Base-by-base conservation (phyloP, 495 filamentous ascomycete species). In the Lophiotrema nucula region DNA sequence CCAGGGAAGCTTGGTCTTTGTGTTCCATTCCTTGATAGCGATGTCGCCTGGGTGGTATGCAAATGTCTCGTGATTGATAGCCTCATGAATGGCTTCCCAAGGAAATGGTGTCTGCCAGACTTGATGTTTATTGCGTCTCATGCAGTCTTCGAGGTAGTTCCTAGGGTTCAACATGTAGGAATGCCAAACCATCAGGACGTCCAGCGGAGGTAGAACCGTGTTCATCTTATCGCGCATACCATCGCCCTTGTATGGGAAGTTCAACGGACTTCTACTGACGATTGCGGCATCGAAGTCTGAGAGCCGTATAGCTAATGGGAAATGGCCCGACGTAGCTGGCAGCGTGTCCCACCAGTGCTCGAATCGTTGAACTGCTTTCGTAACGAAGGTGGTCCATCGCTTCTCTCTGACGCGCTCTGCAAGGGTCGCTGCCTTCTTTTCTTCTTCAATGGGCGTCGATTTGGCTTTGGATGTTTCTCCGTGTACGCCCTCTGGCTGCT, bases 111-210 rank as follows among this genome's bases (percentile, higher is more conserved):
- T 77, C 4, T 65, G 70, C 83, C 88, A 91, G 22, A 91, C 69
- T 2, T 71, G 64, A 55, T 79, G 74, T 33, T 84, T 72, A 0
- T 80, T 82, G 23, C 77, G 73, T 18, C 88, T 76, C 46, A 92
- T 72, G 60, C 85, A 86, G 67, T 95, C 90, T 62, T 95, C 90
- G 2, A 90, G 79, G 67, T 85, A 95, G 39, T 75, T 74, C 24
- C 87, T 76, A 1, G 90, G 90, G 59, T 92, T 95, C 2, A 96
- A 80, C 83, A 91, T 85, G 62, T 89, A 88, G 0, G 87, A 76
- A 70, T 96, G 90, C 89, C 88, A 93, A 0, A 95, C 88, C 88
- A 96, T 90, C 41, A 96, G 71, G 2, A 96, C 83, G 68, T 96
- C 90, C 4, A 74, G 60, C 2, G 71, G 72, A 0, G 72, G 72